These are phyloP conservation scores for Coemansia guatemalensis DNA, from an alignment of 192 early-diverging fungal species.

Conservation along the genomic window DNA sequence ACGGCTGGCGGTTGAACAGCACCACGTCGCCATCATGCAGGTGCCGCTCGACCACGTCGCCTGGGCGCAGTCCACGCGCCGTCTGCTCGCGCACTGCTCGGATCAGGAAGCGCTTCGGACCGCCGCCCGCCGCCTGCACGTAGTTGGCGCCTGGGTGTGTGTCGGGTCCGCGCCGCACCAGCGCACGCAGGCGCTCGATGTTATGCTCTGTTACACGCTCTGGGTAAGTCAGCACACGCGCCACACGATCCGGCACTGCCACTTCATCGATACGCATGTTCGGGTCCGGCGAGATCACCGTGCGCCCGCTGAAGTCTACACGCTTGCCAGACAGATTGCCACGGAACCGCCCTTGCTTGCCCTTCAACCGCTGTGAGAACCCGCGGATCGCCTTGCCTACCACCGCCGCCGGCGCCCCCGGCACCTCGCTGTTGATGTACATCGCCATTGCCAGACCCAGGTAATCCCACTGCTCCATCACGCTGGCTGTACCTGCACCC, in stretches of 20 bases:
- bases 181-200: constrained; percentile 71
- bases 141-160: constrained; percentile 92
- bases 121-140: constrained; percentile 58
- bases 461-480: constrained; percentile 97
- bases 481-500: constrained; percentile 63
- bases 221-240: constrained; percentile 93
- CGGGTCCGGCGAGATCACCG: constrained; percentile 98
- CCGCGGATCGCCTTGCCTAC: constrained; percentile 74
- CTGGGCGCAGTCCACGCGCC: constrained; percentile 74
- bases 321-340: constrained; percentile 99
- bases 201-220: constrained; percentile 92
- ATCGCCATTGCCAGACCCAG: constrained; percentile 89
- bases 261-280: constrained; percentile 97
- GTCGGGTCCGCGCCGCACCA: constrained; percentile 84
- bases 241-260: constrained; percentile 88
- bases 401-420: constrained; percentile 73
- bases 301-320: constrained; percentile 98
- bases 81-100: constrained; percentile 67
- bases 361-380: constrained; percentile 96
- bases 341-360: constrained; percentile 98
- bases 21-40: constrained; percentile 92
- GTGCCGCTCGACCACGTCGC: constrained; percentile 96
- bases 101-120: constrained; percentile 68
- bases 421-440: constrained; percentile 96
- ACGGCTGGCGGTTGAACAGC: constrained; percentile 98